These are phyloP conservation scores for Lactarius deliciosus DNA, from an alignment of 768 basidiomycete genomes.

Conservation along the genomic window DNA sequence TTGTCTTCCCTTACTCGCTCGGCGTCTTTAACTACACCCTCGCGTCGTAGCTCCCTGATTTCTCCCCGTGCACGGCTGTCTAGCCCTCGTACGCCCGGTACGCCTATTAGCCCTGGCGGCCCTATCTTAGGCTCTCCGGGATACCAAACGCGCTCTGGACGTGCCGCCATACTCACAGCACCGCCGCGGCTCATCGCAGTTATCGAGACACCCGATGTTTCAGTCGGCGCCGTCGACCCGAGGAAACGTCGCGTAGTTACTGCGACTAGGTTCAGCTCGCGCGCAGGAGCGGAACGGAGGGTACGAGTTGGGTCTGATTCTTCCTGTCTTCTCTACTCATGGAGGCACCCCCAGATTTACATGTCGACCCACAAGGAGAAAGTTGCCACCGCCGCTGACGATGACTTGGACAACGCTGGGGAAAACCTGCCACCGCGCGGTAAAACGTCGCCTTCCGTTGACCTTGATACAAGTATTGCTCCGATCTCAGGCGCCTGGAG, in stretches of 20 bases:
- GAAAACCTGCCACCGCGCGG: constrained; percentile 23
- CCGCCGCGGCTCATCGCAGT: constrained; percentile 82
- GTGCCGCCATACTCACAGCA: constrained; percentile 75
- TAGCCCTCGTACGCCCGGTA: constrained; percentile 49
- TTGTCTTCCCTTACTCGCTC: constrained; percentile 57
- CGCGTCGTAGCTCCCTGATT: constrained; percentile 38
- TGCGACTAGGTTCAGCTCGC: constrained; percentile 82
- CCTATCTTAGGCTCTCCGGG: constrained; percentile 20
- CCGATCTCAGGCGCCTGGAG: constrained; percentile 75
- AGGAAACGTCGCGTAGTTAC: constrained; percentile 82
- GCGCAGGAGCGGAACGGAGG: constrained; percentile 77
- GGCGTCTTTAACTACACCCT: constrained; percentile 47
- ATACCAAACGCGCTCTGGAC: constrained; percentile 56
- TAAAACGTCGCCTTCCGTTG: constrained; percentile 44
- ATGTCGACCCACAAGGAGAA: constrained; percentile 79
- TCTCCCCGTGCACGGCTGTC: constrained; percentile 27
- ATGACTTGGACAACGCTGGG: constrained; percentile 31
- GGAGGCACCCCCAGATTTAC: constrained; percentile 53
- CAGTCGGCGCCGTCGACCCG: constrained; percentile 86
- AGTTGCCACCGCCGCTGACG: constrained; percentile 35
- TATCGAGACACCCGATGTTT: constrained; percentile 85
- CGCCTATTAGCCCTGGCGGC: constrained; percentile 43
- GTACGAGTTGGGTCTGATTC: constrained; percentile 44
- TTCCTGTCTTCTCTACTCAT: constrained; percentile 7
- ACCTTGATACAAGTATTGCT: constrained; percentile 65